These are phyloP conservation scores for Talaromyces sp. DNA, from an alignment of 2,329 filamentous ascomycete species.

Conservation along the genomic window DNA sequence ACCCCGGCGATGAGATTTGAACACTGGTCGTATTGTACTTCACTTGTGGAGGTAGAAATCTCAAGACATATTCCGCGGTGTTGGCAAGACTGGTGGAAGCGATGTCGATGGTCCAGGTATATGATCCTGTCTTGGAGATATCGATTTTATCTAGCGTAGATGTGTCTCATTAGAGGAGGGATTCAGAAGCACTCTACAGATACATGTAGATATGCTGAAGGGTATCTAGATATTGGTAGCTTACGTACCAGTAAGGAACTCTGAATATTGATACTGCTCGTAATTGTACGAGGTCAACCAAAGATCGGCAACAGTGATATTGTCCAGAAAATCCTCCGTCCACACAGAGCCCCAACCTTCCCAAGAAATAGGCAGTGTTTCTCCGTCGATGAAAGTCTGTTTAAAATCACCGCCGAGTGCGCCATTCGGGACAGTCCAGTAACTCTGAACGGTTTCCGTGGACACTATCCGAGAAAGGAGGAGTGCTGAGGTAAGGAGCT, in stretches of 20 bases:
- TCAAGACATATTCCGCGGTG: constrained; percentile 13
- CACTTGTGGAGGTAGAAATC: neutral
- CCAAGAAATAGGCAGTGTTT: neutral
- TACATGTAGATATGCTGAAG: neutral
- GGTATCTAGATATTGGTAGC: neutral
- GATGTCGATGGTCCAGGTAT: constrained; percentile 11
- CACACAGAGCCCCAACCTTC: constrained; percentile 1
- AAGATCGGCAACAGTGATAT: constrained; percentile 3
- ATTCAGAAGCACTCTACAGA: neutral
- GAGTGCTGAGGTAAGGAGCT: no score
- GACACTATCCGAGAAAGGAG: no score
- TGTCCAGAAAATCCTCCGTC: neutral
- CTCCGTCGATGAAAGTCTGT: constrained; percentile 1
- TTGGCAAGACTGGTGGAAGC: constrained; percentile 4
- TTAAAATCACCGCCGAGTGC: neutral
- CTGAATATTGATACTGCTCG: constrained; percentile 5
- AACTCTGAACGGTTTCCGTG: constrained; percentile 21
- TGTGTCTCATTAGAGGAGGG: neutral
- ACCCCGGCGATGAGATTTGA: constrained; percentile 5
- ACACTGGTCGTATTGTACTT: constrained; percentile 3
- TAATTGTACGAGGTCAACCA: constrained; percentile 13
- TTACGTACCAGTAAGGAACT: constrained; percentile 1
- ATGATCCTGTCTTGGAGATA: neutral
- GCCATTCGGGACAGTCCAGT: constrained; percentile 8
- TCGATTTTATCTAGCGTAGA: neutral